A percentile compares a stretch with the other conserved stretches of the same genome.
Evolutionary conservation across 495 filamentous ascomycete genomes (phyloP).

Genomic region (Penicillium alfredii): DNA sequence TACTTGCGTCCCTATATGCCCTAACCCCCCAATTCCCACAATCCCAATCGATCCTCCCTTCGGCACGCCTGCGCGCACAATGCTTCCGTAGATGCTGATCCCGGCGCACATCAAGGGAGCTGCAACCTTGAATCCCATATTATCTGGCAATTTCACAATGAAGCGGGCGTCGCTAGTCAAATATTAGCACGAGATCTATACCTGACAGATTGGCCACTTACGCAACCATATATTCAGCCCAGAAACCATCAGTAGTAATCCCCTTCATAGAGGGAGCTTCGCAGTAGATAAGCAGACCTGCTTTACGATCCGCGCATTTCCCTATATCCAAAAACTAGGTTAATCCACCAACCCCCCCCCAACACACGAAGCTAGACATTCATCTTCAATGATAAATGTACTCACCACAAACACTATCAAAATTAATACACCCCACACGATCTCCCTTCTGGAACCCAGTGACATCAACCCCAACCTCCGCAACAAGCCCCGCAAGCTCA

Average conservation of each 20-base stretch:
- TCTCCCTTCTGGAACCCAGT: conserved; percentile 42
- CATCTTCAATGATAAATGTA: neutral
- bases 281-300: conserved; percentile 9
- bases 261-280: conserved; percentile 11
- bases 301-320: conserved; percentile 8
- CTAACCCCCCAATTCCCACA: conserved; percentile 21
- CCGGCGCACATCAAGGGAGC: conserved; percentile 39
- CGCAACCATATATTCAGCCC: conserved; percentile 28
- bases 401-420: conserved; percentile 7
- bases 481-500: conserved; percentile 53
- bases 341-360: no score
- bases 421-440: conserved; percentile 22
- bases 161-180: conserved; percentile 17
- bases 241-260: conserved; percentile 23
- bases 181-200: neutral
- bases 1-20: conserved; percentile 25
- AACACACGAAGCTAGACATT: no score
- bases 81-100: conserved; percentile 20
- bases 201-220: neutral
- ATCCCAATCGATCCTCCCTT: conserved; percentile 16
- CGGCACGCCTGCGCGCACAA: conserved; percentile 3
- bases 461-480: conserved; percentile 39
- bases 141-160: conserved; percentile 27
- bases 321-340: no score
- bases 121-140: conserved; percentile 23